Evolutionary conservation across 78 protist species (phyloP).

Genomic region (Anaeramoeba flamelloides): DNA sequence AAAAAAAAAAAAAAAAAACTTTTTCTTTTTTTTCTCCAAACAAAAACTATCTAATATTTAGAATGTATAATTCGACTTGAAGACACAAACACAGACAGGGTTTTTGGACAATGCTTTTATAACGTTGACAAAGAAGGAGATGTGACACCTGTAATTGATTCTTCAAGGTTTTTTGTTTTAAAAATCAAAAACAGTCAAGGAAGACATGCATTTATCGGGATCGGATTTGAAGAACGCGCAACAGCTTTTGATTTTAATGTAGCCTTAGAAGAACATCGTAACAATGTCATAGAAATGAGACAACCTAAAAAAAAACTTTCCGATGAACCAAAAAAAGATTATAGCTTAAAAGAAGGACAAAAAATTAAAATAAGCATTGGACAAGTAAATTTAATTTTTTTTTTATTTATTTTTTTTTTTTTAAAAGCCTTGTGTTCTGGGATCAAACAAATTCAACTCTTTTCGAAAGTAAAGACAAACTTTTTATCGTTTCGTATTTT

Average conservation of each 20-base stretch:
- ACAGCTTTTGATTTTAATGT: constrained; percentile 59
- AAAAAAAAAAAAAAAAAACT: not conserved
- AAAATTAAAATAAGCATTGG: too few species aligned
- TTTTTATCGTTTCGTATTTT: too few species aligned
- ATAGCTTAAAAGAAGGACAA: too few species aligned
- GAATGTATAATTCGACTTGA: constrained; percentile 18
- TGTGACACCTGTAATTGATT: constrained; percentile 31
- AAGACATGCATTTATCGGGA: constrained; percentile 47
- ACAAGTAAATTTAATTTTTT: too few species aligned
- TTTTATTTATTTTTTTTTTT: too few species aligned
- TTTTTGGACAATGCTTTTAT: constrained; percentile 32
- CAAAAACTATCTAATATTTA: constrained; percentile 10
- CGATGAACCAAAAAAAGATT: too few species aligned
- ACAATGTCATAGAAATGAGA: constrained; percentile 8
- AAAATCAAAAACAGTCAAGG: constrained; percentile 16
- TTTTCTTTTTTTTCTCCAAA: too few species aligned
- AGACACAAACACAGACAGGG: constrained; percentile 7
- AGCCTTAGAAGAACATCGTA: constrained; percentile 40
- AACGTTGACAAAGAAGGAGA: constrained; percentile 8
- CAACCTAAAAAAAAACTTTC: too few species aligned
- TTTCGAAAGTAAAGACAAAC: too few species aligned
- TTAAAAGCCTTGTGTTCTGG: too few species aligned
- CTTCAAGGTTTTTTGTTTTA: constrained; percentile 38
- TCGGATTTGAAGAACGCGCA: constrained; percentile 46
- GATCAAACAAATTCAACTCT: too few species aligned